These are phyloP conservation scores for Arachis hypogaea DNA, from an alignment of 306 rosid species.

Conservation along the genomic window DNA sequence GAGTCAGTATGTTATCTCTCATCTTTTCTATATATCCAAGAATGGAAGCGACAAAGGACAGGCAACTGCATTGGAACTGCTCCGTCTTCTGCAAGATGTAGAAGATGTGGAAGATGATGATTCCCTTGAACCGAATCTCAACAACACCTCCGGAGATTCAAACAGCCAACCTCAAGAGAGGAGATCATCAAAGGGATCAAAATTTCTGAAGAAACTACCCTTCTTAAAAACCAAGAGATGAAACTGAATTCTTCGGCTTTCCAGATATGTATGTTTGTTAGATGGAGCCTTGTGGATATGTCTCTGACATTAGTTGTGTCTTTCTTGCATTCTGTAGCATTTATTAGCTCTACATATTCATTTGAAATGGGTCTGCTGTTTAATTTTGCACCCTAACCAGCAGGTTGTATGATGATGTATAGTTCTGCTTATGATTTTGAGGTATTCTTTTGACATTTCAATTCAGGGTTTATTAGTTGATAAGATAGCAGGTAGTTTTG, in stretches of 20 bases:
- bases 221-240: conserved; percentile 56
- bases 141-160: conserved; percentile 32
- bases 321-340: conserved; percentile 24
- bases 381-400: conserved; percentile 37
- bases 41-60: conserved; percentile 74
- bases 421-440: conserved; percentile 32
- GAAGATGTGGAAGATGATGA: conserved; percentile 40
- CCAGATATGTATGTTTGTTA: background rate
- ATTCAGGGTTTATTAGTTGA: conserved; percentile 29
- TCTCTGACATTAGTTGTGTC: conserved; percentile 10
- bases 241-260: conserved; percentile 32
- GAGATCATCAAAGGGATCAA: conserved; percentile 49
- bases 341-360: conserved; percentile 31
- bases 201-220: conserved; percentile 49
- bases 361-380: conserved; percentile 36
- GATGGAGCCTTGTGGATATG: conserved; percentile 20
- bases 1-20: conserved; percentile 55
- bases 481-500: conserved; percentile 5
- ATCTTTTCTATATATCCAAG: conserved; percentile 57
- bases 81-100: conserved; percentile 59
- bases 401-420: conserved; percentile 30
- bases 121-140: conserved; percentile 37
- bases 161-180: conserved; percentile 42
- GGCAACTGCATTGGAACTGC: conserved; percentile 62
- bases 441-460: conserved; percentile 21